phyloP scores from a whole-genome alignment of 1,284 basidiomycete genomes.

The Ceratobasidium theobromae region DNA sequence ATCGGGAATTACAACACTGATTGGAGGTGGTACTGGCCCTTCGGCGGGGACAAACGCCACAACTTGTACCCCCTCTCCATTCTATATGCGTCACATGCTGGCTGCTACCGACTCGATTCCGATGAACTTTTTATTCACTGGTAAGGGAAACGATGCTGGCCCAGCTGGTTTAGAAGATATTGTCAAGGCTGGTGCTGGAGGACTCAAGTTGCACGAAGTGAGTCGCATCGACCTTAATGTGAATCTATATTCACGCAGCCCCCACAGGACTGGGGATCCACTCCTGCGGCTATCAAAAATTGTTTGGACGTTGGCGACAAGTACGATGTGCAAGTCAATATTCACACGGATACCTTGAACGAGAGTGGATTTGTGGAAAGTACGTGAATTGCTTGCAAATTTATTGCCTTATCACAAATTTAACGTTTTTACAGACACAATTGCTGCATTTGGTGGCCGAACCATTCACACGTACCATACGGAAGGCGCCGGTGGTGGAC shows the following conservation, averaged over 20 bases:
- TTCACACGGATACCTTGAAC: slow-evolving; percentile 96
- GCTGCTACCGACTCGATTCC: slow-evolving; percentile 84
- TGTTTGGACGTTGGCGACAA: slow-evolving; percentile 84
- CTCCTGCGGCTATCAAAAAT: slow-evolving; percentile 80
- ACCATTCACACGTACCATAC: slow-evolving; percentile 99
- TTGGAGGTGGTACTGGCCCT: slow-evolving; percentile 94
- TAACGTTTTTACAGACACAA: slow-evolving; percentile 61
- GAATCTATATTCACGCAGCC: not conserved
- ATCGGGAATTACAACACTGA: slow-evolving; percentile 76
- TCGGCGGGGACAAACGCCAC: slow-evolving; percentile 90
- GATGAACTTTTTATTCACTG: slow-evolving; percentile 92
- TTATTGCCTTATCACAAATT: not conserved
- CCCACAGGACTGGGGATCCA: slow-evolving; percentile 85
- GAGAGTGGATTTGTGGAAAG: slow-evolving; percentile 93
- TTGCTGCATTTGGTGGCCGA: slow-evolving; percentile 85
- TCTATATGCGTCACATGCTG: slow-evolving; percentile 86
- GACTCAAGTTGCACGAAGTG: slow-evolving; percentile 90
- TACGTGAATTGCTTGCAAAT: slow-evolving; percentile 42
- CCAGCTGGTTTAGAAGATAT: slow-evolving; percentile 75
- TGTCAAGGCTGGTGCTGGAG: slow-evolving; percentile 83
- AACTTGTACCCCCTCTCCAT: slow-evolving; percentile 89
- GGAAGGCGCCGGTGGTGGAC: slow-evolving; percentile 93
- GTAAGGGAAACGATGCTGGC: slow-evolving; percentile 91
- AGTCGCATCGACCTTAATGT: not conserved
- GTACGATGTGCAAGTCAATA: slow-evolving; percentile 93